Evolutionary conservation across 768 basidiomycete species (phyloP).

Genomic region (Myochromella boudieri): DNA sequence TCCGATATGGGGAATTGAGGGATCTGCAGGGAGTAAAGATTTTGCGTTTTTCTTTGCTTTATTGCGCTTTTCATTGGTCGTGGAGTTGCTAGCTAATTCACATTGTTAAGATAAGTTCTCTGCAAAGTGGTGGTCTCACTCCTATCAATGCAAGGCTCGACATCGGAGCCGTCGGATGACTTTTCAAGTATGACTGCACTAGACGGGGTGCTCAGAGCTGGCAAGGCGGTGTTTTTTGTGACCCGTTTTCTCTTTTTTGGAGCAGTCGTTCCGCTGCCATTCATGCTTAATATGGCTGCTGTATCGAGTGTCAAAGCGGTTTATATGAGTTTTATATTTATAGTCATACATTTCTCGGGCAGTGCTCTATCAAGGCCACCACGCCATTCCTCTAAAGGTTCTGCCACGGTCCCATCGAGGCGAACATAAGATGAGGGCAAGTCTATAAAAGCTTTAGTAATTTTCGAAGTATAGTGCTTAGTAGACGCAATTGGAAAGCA

Average conservation of each 20-base stretch:
- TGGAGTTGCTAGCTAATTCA: neutral
- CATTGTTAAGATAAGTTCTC: neutral
- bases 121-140: neutral
- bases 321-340: neutral
- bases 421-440: slow-evolving; percentile 50
- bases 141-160: neutral
- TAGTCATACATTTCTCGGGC: slow-evolving; percentile 5
- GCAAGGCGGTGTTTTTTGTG: neutral
- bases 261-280: neutral
- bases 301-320: neutral
- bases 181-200: no score
- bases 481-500: neutral
- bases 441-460: slow-evolving; percentile 55
- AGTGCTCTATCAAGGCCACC: slow-evolving; percentile 23
- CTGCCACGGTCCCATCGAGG: slow-evolving; percentile 42
- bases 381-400: slow-evolving; percentile 42
- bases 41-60: no score
- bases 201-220: no score
- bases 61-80: slow-evolving; percentile 7
- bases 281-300: no score
- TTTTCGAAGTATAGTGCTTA: slow-evolving; percentile 21
- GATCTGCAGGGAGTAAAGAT: neutral
- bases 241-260: slow-evolving; percentile 4
- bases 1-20: neutral
- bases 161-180: neutral